A percentile compares a stretch with the other conserved stretches of the same genome.
Evolutionary conservation across 2,329 filamentous ascomycete genomes (phyloP).

Genomic region (Elsinoe fawcettii): DNA sequence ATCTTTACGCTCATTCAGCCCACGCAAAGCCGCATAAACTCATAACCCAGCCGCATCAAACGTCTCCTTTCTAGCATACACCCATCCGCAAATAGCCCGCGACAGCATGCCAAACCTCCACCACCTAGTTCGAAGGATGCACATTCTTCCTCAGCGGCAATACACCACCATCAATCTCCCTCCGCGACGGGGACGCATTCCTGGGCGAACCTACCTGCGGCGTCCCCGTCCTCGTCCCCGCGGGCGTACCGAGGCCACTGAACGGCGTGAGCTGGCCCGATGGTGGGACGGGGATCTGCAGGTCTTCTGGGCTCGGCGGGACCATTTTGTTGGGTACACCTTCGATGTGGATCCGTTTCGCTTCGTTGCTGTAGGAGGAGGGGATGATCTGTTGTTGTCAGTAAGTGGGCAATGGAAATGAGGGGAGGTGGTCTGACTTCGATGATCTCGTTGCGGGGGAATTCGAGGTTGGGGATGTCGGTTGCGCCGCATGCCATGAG

Average conservation of each 20-base stretch:
- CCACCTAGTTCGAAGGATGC: conserved; percentile 11
- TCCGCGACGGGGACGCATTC: not conserved
- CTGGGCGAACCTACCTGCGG: conserved; percentile 8
- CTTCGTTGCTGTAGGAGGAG: conserved; percentile 93
- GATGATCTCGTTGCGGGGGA: conserved; percentile 94
- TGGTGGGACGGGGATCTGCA: conserved; percentile 66
- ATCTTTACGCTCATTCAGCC: not conserved
- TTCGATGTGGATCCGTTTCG: conserved; percentile 81
- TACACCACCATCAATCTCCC: conserved; percentile 11
- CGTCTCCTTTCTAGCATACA: not conserved
- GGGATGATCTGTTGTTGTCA: conserved; percentile 64
- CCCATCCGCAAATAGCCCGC: not conserved
- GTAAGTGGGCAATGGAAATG: not conserved
- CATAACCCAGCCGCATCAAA: not conserved
- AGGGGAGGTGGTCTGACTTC: conserved; percentile 49
- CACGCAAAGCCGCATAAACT: not conserved
- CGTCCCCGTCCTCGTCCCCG: conserved; percentile 17
- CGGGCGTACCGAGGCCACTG: conserved; percentile 33
- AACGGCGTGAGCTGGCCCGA: conserved; percentile 42
- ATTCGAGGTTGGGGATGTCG: conserved; percentile 86
- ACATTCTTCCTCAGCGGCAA: conserved; percentile 14
- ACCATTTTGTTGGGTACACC: conserved; percentile 58
- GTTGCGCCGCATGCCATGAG: conserved; percentile 96
- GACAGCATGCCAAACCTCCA: not conserved
- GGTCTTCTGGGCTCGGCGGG: conserved; percentile 70